Evolutionary conservation across 2,329 filamentous ascomycete genomes (phyloP).

Genomic region (Trichoderma sp.): DNA sequence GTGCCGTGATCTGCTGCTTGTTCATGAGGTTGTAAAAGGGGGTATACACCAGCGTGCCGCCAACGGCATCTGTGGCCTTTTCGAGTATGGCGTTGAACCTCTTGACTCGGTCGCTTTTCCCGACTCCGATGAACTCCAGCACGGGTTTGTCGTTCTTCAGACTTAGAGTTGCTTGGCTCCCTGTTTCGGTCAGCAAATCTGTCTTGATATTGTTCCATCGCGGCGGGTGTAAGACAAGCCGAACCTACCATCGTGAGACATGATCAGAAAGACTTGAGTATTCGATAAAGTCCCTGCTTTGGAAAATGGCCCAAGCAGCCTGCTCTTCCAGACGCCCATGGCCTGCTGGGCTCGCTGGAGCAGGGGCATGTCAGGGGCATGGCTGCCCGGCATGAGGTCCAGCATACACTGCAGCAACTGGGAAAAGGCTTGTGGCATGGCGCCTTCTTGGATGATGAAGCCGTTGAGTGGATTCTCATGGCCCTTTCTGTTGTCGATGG

Average conservation of each 20-base stretch:
- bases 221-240: not conserved
- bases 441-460: conserved; percentile 66
- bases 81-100: conserved; percentile 55
- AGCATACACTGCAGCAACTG: conserved; percentile 60
- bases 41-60: conserved; percentile 61
- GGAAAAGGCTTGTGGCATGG: conserved; percentile 59
- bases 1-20: conserved; percentile 64
- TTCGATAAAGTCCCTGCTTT: conserved; percentile 58
- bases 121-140: conserved; percentile 62
- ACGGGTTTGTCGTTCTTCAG: conserved; percentile 62
- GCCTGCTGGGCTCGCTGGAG: conserved; percentile 27
- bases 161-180: conserved; percentile 61
- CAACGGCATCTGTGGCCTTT: conserved; percentile 58
- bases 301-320: conserved; percentile 62
- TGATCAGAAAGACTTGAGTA: conserved; percentile 66
- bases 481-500: conserved; percentile 60
- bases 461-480: conserved; percentile 59
- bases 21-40: conserved; percentile 60
- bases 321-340: conserved; percentile 44
- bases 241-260: conserved; percentile 63
- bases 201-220: not conserved
- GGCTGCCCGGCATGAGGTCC: conserved; percentile 49
- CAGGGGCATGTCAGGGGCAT: conserved; percentile 1
- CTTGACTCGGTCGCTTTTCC: conserved; percentile 57
- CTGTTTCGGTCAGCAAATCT: conserved; percentile 34